Conservation (phyloP, 1,139 yeast species). For the Yamadazyma membranifaciens region DNA sequence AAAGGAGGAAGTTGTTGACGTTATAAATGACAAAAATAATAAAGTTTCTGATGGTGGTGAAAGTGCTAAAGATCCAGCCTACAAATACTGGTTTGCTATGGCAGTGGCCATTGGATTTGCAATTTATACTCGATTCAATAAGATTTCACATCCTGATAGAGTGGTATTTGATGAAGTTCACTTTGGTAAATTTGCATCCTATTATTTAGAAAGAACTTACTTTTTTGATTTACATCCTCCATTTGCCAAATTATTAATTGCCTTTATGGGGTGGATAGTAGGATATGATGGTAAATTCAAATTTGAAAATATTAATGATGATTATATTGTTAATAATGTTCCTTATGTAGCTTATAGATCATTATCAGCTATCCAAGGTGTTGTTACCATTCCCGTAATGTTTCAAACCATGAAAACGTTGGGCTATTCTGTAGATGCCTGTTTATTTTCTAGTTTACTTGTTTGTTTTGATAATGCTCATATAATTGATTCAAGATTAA, state of each 20-base stretch:
- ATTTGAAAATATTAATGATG: conserved; percentile 87
- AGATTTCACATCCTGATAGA: conserved; percentile 70
- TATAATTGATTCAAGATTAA: conserved; percentile 84
- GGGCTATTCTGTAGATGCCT: conserved; percentile 76
- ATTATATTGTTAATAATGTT: conserved; percentile 69
- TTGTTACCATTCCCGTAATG: conserved; percentile 77
- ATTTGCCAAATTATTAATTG: conserved; percentile 89
- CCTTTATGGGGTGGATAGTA: conserved; percentile 82
- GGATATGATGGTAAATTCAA: conserved; percentile 91
- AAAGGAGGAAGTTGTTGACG: conserved; percentile 9
- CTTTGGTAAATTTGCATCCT: conserved; percentile 93
- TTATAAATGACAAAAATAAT: conserved; percentile 4
- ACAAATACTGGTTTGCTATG: conserved; percentile 43
- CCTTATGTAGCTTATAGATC: conserved; percentile 90
- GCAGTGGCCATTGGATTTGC: conserved; percentile 61
- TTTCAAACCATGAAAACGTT: conserved; percentile 81
- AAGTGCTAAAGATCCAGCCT: conserved; percentile 24
- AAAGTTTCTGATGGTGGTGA: not conserved
- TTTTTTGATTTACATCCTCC: conserved; percentile 98
- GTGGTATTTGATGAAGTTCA: conserved; percentile 99
- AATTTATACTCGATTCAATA: conserved; percentile 66
- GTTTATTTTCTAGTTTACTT: conserved; percentile 74
- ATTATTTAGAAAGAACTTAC: conserved; percentile 76
- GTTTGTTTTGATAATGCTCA: conserved; percentile 92
- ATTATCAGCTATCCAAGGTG: conserved; percentile 78